Evolutionary conservation across 73 alveolate genomes (phyloP).

Genomic region (Paramecium pentaurelia): DNA sequence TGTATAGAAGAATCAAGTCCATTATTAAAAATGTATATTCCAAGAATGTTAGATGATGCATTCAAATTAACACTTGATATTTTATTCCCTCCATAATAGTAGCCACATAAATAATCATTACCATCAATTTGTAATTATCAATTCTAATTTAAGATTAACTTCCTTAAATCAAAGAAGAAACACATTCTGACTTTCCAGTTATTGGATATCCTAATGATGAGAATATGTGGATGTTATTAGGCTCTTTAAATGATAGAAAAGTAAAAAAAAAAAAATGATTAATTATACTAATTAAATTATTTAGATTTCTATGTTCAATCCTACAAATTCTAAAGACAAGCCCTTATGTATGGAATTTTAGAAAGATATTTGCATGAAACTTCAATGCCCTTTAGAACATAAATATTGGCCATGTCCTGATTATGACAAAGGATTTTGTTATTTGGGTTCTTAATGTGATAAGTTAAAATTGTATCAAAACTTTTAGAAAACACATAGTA

Average conservation of each 20-base stretch:
- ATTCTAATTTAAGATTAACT: neutral
- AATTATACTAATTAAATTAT: neutral
- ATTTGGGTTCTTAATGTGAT: neutral
- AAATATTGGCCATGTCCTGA: slow-evolving; percentile 44
- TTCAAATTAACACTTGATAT: slow-evolving; percentile 73
- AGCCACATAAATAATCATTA: neutral
- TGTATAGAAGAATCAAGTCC: slow-evolving; percentile 73
- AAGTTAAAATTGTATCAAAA: neutral
- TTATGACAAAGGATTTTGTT: slow-evolving; percentile 43
- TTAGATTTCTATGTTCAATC: neutral
- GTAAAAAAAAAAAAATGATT: slow-evolving; percentile 11
- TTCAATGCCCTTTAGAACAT: slow-evolving; percentile 10
- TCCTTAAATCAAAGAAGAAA: slow-evolving; percentile 48
- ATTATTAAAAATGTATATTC: slow-evolving; percentile 61
- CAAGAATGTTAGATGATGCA: slow-evolving; percentile 77
- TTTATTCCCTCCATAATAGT: slow-evolving; percentile 63
- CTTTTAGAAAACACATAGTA: slow-evolving; percentile 28
- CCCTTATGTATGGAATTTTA: slow-evolving; percentile 9
- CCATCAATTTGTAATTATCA: slow-evolving; percentile 25
- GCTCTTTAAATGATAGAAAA: slow-evolving; percentile 2
- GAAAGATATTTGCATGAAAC: slow-evolving; percentile 5
- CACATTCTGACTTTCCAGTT: slow-evolving; percentile 51
- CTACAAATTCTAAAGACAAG: neutral
- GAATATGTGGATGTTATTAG: slow-evolving; percentile 65
- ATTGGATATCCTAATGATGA: slow-evolving; percentile 62